Percentiles rank a stretch among this genome's conserved stretches.
These are phyloP conservation scores for Aegilops longissima DNA, from an alignment of 176 grass and related monocot species.

Conservation along the genomic window DNA sequence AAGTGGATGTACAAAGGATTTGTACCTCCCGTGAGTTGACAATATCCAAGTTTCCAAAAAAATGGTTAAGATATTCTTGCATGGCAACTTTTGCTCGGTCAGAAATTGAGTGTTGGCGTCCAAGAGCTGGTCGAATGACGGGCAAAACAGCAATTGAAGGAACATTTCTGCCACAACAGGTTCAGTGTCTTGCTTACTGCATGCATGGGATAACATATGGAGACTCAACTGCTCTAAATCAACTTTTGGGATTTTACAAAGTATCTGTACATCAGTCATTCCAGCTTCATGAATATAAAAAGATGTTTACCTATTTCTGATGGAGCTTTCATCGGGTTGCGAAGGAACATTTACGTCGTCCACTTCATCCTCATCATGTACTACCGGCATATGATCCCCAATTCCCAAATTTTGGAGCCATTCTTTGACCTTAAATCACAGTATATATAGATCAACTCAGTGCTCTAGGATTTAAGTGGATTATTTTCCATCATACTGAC, in stretches of 20 bases:
- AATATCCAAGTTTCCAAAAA: constrained; percentile 95
- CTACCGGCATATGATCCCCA: constrained; percentile 79
- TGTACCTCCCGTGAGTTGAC: constrained; percentile 94
- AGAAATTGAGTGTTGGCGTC: constrained; percentile 89
- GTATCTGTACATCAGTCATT: constrained; percentile 23
- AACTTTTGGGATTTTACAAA: constrained; percentile 34
- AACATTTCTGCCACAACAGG: constrained; percentile 87
- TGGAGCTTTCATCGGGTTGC: constrained; percentile 68
- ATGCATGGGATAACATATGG: constrained; percentile 59
- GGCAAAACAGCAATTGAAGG: constrained; percentile 97
- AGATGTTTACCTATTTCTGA: constrained; percentile 74
- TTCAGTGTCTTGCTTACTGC: constrained; percentile 59
- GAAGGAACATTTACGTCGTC: constrained; percentile 80
- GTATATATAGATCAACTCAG: constrained; percentile 21
- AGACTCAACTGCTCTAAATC: constrained; percentile 56
- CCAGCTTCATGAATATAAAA: neutral
- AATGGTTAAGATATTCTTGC: constrained; percentile 98
- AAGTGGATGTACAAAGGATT: constrained; percentile 5
- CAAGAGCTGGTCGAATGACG: constrained; percentile 89
- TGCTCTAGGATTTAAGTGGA: neutral
- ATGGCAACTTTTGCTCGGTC: constrained; percentile 90
- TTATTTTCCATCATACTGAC: neutral
- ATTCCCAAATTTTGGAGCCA: constrained; percentile 98
- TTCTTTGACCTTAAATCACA: constrained; percentile 83
- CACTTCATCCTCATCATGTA: constrained; percentile 93